These are phyloP conservation scores for Penicillium mononematosum DNA, from an alignment of 495 filamentous ascomycete genomes.

Conservation along the genomic window DNA sequence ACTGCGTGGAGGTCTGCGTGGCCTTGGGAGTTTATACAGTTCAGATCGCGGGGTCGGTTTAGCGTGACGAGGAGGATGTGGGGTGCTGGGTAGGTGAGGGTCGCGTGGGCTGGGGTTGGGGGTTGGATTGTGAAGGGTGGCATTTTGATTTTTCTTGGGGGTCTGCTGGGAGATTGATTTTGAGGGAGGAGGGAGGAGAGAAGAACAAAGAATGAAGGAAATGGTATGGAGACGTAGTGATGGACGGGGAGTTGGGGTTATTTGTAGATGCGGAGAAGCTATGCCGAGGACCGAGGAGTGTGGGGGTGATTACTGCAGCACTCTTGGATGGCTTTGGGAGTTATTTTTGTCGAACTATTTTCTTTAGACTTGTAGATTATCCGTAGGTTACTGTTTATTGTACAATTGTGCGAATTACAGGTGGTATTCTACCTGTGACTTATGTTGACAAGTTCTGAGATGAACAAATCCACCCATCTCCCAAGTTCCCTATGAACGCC, in stretches of 20 bases:
- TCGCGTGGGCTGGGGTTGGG: constrained; percentile 36
- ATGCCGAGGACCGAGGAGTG: constrained; percentile 36
- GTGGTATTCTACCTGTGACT: background rate
- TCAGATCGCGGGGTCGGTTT: constrained; percentile 45
- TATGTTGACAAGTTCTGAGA: constrained; percentile 4
- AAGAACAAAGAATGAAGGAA: background rate
- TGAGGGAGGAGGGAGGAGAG: background rate
- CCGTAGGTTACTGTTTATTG: background rate
- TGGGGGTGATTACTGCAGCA: background rate
- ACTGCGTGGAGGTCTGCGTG: constrained; percentile 53
- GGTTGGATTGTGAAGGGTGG: constrained; percentile 36
- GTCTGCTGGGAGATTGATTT: background rate
- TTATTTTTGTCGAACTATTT: background rate
- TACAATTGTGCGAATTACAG: background rate
- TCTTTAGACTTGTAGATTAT: background rate
- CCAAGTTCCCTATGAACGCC: constrained; percentile 20
- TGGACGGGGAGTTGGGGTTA: constrained; percentile 5
- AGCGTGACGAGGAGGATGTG: constrained; percentile 51
- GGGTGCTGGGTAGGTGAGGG: constrained; percentile 47
- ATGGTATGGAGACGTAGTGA: background rate
- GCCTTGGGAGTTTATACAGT: constrained; percentile 51
- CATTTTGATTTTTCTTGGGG: constrained; percentile 11
- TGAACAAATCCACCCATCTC: constrained; percentile 13
- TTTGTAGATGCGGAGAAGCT: constrained; percentile 25
- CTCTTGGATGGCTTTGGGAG: background rate